Percentiles rank a stretch among this genome's conserved stretches.
These are phyloP conservation scores for Populus euphratica DNA, from an alignment of 345 rosid genomes.

Conservation along the genomic window DNA sequence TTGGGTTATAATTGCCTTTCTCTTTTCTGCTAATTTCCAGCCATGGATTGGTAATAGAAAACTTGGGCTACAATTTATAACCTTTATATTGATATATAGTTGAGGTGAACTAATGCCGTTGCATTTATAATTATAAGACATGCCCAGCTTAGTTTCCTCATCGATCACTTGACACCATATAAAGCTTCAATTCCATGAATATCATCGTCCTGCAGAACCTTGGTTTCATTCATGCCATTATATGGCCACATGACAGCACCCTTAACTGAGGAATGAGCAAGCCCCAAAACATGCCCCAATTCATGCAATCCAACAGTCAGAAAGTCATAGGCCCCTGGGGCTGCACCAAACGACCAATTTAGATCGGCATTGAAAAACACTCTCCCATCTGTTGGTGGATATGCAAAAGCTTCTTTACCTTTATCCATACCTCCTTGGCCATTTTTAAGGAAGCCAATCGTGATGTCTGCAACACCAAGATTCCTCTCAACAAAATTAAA, in stretches of 20 bases:
- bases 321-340: neutral
- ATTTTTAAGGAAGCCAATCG: neutral
- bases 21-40: too few relatives aligned
- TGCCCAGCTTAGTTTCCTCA: too few relatives aligned
- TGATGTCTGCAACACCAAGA: neutral
- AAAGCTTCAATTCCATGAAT: neutral
- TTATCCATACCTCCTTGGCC: slow-evolving; percentile 1
- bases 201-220: neutral
- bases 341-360: slow-evolving; percentile 7
- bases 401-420: slow-evolving; percentile 2
- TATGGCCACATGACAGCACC: neutral
- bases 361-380: neutral
- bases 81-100: too few relatives aligned
- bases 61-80: too few relatives aligned
- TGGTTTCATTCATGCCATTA: neutral
- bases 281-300: neutral
- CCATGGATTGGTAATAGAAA: too few relatives aligned
- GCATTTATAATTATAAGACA: too few relatives aligned
- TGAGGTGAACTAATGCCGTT: too few relatives aligned
- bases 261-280: neutral
- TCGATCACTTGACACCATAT: neutral
- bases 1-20: too few relatives aligned
- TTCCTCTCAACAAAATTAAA: neutral
- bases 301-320: neutral
- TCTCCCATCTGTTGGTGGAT: neutral